Conservation (phyloP, 805 yeast species). For the Starmerella apicola region DNA sequence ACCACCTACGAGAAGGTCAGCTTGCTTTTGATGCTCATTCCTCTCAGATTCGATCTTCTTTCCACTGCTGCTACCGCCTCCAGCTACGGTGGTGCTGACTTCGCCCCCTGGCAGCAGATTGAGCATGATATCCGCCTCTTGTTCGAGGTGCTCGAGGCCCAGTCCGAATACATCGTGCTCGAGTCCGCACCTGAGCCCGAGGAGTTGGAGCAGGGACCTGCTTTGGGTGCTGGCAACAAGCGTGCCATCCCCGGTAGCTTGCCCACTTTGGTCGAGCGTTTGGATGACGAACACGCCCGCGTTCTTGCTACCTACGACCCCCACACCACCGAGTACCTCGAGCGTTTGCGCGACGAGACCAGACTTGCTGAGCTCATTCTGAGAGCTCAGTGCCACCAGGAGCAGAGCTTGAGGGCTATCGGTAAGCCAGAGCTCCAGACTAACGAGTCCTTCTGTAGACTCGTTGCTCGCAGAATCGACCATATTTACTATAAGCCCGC, state of each 20-base stretch:
- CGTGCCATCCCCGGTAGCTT: conserved; percentile 72
- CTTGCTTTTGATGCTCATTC: conserved; percentile 67
- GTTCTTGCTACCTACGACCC: conserved; percentile 86
- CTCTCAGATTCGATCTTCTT: conserved; percentile 75
- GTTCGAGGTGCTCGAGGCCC: conserved; percentile 55
- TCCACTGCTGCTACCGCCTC: conserved; percentile 53
- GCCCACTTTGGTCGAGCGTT: conserved; percentile 76
- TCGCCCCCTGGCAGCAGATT: conserved; percentile 50
- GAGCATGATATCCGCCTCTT: conserved; percentile 49
- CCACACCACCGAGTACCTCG: conserved; percentile 85
- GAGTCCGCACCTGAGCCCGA: conserved; percentile 77
- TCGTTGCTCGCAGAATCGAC: conserved; percentile 73
- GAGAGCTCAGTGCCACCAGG: conserved; percentile 78
- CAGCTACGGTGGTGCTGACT: conserved; percentile 12
- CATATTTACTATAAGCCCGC: conserved; percentile 87
- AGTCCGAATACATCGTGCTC: conserved; percentile 51
- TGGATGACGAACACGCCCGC: conserved; percentile 86
- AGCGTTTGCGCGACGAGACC: conserved; percentile 79
- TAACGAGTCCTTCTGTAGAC: conserved; percentile 42
- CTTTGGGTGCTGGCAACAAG: conserved; percentile 46
- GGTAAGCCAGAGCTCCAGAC: conserved; percentile 24
- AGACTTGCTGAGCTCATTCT: conserved; percentile 61
- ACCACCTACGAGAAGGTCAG: conserved; percentile 65
- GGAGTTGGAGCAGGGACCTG: conserved; percentile 49
- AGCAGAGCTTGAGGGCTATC: conserved; percentile 32